Conservation (phyloP, 2,329 filamentous ascomycete genomes). For the Alternaria triticina region DNA sequence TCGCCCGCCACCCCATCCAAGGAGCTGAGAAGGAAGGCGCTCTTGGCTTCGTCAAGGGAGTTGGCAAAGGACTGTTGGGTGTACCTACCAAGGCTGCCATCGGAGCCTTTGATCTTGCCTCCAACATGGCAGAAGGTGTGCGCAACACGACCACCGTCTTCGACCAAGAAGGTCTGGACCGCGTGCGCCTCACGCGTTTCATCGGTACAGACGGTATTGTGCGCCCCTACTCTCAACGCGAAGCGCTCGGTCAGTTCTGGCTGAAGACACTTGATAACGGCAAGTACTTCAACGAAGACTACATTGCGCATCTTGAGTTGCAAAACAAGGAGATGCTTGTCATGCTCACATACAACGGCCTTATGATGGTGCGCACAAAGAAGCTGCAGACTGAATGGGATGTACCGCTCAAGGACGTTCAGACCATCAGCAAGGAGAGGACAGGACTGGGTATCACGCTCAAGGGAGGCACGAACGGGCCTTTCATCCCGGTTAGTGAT, state of each 20-base stretch:
- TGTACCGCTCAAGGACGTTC: slow-evolving; percentile 90
- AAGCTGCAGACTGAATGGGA: slow-evolving; percentile 93
- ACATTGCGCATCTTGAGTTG: slow-evolving; percentile 94
- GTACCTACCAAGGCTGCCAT: slow-evolving; percentile 97
- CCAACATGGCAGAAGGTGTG: slow-evolving; percentile 95
- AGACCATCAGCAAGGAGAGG: slow-evolving; percentile 95
- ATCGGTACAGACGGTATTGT: slow-evolving; percentile 93
- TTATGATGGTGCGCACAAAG: slow-evolving; percentile 88
- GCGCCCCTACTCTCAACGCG: slow-evolving; percentile 89
- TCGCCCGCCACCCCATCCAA: slow-evolving; percentile 92
- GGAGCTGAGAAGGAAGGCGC: slow-evolving; percentile 95
- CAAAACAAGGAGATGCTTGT: slow-evolving; percentile 89
- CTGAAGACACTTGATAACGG: slow-evolving; percentile 97
- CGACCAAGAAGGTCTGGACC: slow-evolving; percentile 90
- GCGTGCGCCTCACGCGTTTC: slow-evolving; percentile 90
- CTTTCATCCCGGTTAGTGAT: slow-evolving; percentile 92
- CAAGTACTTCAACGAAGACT: slow-evolving; percentile 96
- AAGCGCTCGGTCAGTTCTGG: slow-evolving; percentile 97
- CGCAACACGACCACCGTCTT: slow-evolving; percentile 99
- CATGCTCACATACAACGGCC: slow-evolving; percentile 65
- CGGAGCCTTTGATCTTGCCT: slow-evolving; percentile 94
- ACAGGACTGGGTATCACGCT: slow-evolving; percentile 90
- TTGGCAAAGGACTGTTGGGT: slow-evolving; percentile 92
- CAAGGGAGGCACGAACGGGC: slow-evolving; percentile 89
- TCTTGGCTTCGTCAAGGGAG: slow-evolving; percentile 94